Evolutionary conservation across 1,284 basidiomycete genomes (phyloP), one percentile per base, ranked within the genome.

Genomic region (Leccinum angustisporum): DNA sequence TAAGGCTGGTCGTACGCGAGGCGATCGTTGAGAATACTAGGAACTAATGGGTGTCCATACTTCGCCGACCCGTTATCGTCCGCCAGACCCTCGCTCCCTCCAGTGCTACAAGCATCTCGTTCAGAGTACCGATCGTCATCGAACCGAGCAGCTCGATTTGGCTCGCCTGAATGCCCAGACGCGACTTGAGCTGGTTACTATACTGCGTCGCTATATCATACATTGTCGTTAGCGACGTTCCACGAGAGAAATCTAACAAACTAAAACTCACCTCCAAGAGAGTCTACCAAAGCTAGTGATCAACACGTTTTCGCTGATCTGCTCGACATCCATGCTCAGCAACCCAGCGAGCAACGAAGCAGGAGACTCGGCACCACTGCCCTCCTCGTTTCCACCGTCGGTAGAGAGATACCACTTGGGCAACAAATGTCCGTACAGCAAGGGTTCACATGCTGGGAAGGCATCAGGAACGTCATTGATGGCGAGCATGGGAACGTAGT

Each of bases 221-320:
- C 36, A 21, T 8, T 8, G 3, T 51, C 13, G 3, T 51, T 13
- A 51, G 25, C 50, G 25, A 27, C 4, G 50, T 51, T 27, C 50
- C 25, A 27, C 50, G 50, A 48, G 46, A 48, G 46, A 21, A 48
- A 48, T 21, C 36, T 38, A 4, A 21, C 46, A 48, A 48, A 48
- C 13, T 2, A 3, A 11, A 54, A n/a, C 68, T 53, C 61, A 73
- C 71, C 71, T 61, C 67, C 73, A 6, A 72, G 68, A 18, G 71
- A 72, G 21, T 72, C 71, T 33, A 56, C 72, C 71, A 48, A 73
- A 73, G 55, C 72, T 73, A 0, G 72, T 74, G 25, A 74, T 69
- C 34, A 73, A 46, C 1, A 70, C 67, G 10, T 73, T 73, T 34
- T 70, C 70, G 14, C 54, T 69, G 36, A 72, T 68, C 27, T 72